phyloP scores from a whole-genome alignment of 768 basidiomycete genomes.

The Psilocybe cyanescens region DNA sequence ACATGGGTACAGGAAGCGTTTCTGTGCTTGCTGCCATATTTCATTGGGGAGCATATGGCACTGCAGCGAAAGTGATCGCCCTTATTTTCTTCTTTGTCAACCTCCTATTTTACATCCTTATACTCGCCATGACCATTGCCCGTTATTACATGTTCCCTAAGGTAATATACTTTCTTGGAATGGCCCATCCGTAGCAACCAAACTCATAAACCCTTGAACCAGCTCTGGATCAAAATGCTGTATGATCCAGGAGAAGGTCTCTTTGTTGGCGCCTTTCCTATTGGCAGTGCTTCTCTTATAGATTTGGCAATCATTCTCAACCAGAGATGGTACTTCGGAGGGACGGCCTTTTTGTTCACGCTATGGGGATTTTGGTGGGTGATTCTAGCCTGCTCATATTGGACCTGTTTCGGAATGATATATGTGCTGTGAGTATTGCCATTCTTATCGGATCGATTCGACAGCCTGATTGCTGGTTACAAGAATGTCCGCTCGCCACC shows the following conservation, averaged over 20 bases:
- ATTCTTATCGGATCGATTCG: slow-evolving; percentile 16
- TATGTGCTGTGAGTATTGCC: slow-evolving; percentile 26
- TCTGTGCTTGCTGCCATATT: slow-evolving; percentile 56
- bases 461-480: slow-evolving; percentile 25
- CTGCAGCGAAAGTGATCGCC: slow-evolving; percentile 35
- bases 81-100: slow-evolving; percentile 63
- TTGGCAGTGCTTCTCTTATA: slow-evolving; percentile 60
- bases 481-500: slow-evolving; percentile 57
- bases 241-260: slow-evolving; percentile 46
- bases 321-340: slow-evolving; percentile 49
- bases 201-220: slow-evolving; percentile 34
- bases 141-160: slow-evolving; percentile 41
- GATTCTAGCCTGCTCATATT: slow-evolving; percentile 52
- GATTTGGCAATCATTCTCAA: slow-evolving; percentile 48
- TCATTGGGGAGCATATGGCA: slow-evolving; percentile 49
- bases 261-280: slow-evolving; percentile 49
- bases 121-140: slow-evolving; percentile 43
- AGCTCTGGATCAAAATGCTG: slow-evolving; percentile 42
- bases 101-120: slow-evolving; percentile 50
- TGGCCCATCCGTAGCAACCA: slow-evolving; percentile 30
- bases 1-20: slow-evolving; percentile 44
- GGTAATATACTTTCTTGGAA: slow-evolving; percentile 7
- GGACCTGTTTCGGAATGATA: slow-evolving; percentile 21
- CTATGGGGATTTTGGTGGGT: slow-evolving; percentile 73
- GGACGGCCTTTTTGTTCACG: slow-evolving; percentile 50